A percentile compares a stretch with the other conserved stretches of the same genome.
phyloP scores from a whole-genome alignment of 106 monocot species.

The Alisma plantagoaquatica region DNA sequence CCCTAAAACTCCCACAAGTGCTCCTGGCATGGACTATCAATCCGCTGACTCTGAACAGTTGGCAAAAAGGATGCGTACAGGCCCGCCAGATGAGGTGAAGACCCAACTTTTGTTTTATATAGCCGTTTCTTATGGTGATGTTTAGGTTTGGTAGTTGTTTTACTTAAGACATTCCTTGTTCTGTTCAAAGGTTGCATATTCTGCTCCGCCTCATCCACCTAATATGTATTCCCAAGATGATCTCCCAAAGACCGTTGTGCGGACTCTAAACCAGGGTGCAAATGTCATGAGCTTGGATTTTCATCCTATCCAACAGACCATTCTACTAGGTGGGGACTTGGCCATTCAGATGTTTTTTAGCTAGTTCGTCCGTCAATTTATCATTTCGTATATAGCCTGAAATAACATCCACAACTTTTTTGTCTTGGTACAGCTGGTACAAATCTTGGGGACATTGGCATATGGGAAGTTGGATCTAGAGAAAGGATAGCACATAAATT shows the following conservation, averaged over 20 bases:
- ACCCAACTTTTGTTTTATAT: too few relatives aligned
- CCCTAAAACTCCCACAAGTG: slow-evolving; percentile 67
- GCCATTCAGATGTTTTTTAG: too few relatives aligned
- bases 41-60: slow-evolving; percentile 88
- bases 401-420: neutral
- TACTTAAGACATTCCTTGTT: too few relatives aligned
- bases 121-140: too few relatives aligned
- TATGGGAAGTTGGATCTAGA: slow-evolving; percentile 96
- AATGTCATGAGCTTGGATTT: slow-evolving; percentile 99
- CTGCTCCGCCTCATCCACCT: slow-evolving; percentile 51
- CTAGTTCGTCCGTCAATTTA: too few relatives aligned
- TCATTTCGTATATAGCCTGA: too few relatives aligned
- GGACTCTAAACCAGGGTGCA: slow-evolving; percentile 84
- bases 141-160: too few relatives aligned
- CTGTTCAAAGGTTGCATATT: slow-evolving; percentile 75
- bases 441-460: slow-evolving; percentile 87
- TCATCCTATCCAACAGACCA: slow-evolving; percentile 87
- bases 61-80: slow-evolving; percentile 85
- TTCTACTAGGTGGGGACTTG: slow-evolving; percentile 57
- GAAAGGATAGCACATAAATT: slow-evolving; percentile 77
- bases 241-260: slow-evolving; percentile 72
- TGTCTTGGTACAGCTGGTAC: slow-evolving; percentile 60
- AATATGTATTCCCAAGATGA: slow-evolving; percentile 83
- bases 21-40: slow-evolving; percentile 86
- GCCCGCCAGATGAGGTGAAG: slow-evolving; percentile 95